Percentiles rank a stretch among this genome's conserved stretches.
These are phyloP conservation scores for Angomonas ambiguus DNA, from an alignment of 208 protist species.

Conservation along the genomic window DNA sequence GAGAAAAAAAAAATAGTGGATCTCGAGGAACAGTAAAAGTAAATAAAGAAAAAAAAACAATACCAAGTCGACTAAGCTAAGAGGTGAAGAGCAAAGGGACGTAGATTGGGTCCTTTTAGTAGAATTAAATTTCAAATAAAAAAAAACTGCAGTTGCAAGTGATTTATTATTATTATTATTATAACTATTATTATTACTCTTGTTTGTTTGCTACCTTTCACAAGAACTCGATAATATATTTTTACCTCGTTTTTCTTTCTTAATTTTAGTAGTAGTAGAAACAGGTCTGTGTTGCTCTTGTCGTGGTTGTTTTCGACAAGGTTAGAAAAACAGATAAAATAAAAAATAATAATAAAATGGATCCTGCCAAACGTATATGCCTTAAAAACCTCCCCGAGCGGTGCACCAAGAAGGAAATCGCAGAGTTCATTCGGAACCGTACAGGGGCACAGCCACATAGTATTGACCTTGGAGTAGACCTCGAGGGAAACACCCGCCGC, in stretches of 20 bases:
- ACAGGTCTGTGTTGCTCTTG: not conserved
- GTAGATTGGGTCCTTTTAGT: too few species aligned
- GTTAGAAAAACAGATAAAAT: constrained; percentile 7
- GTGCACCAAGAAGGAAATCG: constrained; percentile 81
- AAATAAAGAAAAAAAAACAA: constrained; percentile 4
- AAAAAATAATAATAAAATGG: constrained; percentile 39
- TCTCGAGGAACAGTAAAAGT: not conserved
- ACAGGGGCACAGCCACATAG: constrained; percentile 75
- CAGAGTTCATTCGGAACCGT: constrained; percentile 72
- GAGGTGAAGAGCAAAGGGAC: too few species aligned
- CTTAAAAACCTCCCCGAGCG: constrained; percentile 77
- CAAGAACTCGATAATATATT: too few species aligned
- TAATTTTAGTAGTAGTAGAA: too few species aligned
- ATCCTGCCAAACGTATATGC: constrained; percentile 83
- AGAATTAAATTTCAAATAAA: too few species aligned
- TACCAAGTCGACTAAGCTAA: too few species aligned
- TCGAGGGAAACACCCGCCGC: constrained; percentile 42
- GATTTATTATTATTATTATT: constrained; percentile 4
- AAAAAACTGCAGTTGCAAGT: too few species aligned
- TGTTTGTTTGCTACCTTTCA: too few species aligned
- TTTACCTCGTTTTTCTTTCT: too few species aligned
- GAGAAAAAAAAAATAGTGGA: not conserved
- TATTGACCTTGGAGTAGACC: constrained; percentile 77
- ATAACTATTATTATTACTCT: not conserved
- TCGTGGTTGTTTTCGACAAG: constrained; percentile 3